Conservation (phyloP, 257 asterid genomes). For the Mentha longifolia region DNA sequence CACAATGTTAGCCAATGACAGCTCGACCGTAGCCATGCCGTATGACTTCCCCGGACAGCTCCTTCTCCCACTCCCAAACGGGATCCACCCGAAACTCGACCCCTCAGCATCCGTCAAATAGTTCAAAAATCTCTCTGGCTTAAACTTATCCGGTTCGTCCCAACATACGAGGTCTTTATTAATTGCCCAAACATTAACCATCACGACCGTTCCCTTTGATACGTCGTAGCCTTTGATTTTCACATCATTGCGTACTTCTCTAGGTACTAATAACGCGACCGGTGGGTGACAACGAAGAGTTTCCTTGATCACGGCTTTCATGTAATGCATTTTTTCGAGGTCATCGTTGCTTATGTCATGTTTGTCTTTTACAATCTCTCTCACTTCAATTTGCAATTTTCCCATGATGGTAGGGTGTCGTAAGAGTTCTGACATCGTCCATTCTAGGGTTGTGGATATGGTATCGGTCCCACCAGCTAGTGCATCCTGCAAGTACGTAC, state of each 20-base stretch:
- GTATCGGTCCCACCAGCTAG: neutral
- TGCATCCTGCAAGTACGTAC: neutral
- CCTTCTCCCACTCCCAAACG: no score
- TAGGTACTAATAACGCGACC: neutral
- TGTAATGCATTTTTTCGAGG: neutral
- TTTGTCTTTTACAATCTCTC: neutral
- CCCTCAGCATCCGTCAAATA: neutral
- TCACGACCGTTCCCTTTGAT: neutral
- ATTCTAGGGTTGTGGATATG: neutral
- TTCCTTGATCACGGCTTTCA: neutral
- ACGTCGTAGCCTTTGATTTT: neutral
- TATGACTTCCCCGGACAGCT: no score
- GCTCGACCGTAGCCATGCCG: no score
- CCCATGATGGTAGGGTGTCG: neutral
- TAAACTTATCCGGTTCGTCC: neutral
- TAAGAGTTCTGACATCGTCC: slow-evolving; percentile 2
- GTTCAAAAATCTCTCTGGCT: slow-evolving; percentile 5
- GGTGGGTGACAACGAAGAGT: neutral
- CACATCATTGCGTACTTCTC: neutral
- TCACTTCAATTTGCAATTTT: neutral
- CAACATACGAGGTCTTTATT: neutral
- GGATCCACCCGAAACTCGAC: neutral
- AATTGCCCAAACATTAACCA: neutral
- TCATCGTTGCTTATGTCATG: neutral
- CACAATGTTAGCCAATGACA: no score